Conservation (phyloP, 305 asterid genomes). For the Fraxinus latifolia region DNA sequence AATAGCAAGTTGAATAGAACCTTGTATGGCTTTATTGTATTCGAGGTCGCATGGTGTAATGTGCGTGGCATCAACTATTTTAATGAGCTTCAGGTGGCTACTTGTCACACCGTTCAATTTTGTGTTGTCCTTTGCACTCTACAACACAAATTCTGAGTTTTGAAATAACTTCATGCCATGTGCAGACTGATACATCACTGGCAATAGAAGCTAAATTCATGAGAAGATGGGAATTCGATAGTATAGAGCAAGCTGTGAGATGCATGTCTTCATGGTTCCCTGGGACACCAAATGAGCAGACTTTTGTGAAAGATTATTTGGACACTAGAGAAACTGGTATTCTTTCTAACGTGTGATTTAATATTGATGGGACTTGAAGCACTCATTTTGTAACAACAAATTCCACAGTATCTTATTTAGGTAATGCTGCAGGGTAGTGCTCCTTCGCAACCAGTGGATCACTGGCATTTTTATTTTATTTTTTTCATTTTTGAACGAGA, state of each 20-base stretch:
- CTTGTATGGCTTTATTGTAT: constrained; percentile 72
- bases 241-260: constrained; percentile 59
- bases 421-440: neutral
- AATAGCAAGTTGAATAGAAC: constrained; percentile 66
- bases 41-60: constrained; percentile 68
- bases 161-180: constrained; percentile 8
- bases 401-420: neutral
- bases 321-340: constrained; percentile 46
- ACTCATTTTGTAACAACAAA: neutral
- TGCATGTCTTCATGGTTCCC: constrained; percentile 59
- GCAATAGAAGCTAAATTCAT: constrained; percentile 67
- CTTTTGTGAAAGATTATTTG: constrained; percentile 50
- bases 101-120: neutral
- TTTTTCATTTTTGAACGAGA: neutral
- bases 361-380: neutral
- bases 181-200: constrained; percentile 76
- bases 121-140: neutral
- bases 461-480: neutral
- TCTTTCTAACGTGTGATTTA: neutral
- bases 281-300: constrained; percentile 50
- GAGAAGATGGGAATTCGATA: constrained; percentile 82
- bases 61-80: constrained; percentile 73
- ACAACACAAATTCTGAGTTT: neutral
- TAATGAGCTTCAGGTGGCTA: constrained; percentile 72
- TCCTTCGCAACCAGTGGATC: neutral